Evolutionary conservation across 2,329 filamentous ascomycete species (phyloP), one percentile per base, ranked within the genome.

Genomic region (Tolypocladium paradoxum): DNA sequence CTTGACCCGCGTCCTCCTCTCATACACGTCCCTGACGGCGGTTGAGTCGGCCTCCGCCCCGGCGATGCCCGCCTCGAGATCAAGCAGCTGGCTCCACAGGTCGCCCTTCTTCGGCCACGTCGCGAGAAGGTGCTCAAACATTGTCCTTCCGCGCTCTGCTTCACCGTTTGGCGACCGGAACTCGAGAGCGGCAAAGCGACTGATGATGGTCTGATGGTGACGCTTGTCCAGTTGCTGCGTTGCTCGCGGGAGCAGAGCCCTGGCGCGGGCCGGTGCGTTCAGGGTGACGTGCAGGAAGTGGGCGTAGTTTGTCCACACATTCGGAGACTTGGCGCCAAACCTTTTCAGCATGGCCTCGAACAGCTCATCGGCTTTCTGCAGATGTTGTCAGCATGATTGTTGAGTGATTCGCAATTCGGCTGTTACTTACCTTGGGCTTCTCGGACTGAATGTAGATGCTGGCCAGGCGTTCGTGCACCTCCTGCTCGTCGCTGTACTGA

Each of bases 381-480:
- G n/a, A 18, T 31, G 29, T 36, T 57, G 61, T 72, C 62, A 72
- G 66, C 50, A 37, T 27, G 6, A 3, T 18, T 6, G 5, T 45
- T 24, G 7, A 11, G 14, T 1, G 5, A 6, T 0, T n/a, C n/a
- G n/a, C n/a, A n/a, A n/a, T n/a, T n/a, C n/a, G 22, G 8, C 12
- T 8, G 18, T 36, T 45, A 61, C 84, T 76, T 83, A 91, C 89
- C 69, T 86, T 82, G 63, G 84, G 77, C 75, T 95, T 96, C 62
- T 85, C 84, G 31, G 90, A 90, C 65, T 93, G 88, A 61, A 97
- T 95, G 73, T 95, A 96, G 67, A 96, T 96, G 71, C 88, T 96
- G 54, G 88, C 87, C 64, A 97, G 78, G 57, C 89, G 84, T 71
- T 95, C 87, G 68, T 95, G 85, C 57, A 97, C 85, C 64, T 95